Evolutionary conservation across 2,329 filamentous ascomycete genomes (phyloP), one percentile per base, ranked within the genome.

Genomic region (Epichloe elymi): DNA sequence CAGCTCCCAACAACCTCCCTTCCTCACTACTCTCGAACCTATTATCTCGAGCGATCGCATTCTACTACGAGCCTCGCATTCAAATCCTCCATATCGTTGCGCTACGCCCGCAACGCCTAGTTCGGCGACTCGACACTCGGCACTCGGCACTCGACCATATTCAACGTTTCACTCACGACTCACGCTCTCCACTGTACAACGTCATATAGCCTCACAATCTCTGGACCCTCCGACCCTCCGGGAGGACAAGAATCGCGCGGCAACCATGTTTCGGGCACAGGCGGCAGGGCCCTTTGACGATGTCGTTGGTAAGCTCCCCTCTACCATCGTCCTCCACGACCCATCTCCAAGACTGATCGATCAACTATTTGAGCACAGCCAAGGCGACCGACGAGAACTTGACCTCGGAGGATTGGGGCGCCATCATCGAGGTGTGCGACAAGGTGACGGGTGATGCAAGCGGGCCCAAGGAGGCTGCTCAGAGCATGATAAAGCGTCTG

Each of bases 331-430:
- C 26, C 8, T 30, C 44, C 35, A 19, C 5, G 37, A 23, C 20
- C 35, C 15, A 8, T 40, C n/a, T 40, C 23, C 46, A 30, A 37
- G 10, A 33, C 38, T 48, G 20, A 46, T 23, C 17, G 15, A 46
- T 23, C 17, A 5, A 35, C 23, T 35, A 7, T 38, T 5, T 23
- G 33, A 48, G 30, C 41, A 51, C 56, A 82, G 78, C 73, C 68
- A 81, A 80, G 73, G 90, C 93, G 64, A 98, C 93, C 51, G 93
- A 98, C 70, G 93, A 98, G 77, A 98, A 96, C 70, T 79, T 97
- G 61, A 97, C 90, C 20, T 86, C 84, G 33, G 80, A 94, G 64
- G 80, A 83, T 65, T 83, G 80, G 80, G 76, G 73, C 46, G 77
- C 77, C 61, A 82, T 82, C 61, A 77, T 82, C 65, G 76, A 80